These are phyloP conservation scores for Thalassiosira mediterranea DNA, from an alignment of 352 stramenopile genomes.

Conservation along the genomic window DNA sequence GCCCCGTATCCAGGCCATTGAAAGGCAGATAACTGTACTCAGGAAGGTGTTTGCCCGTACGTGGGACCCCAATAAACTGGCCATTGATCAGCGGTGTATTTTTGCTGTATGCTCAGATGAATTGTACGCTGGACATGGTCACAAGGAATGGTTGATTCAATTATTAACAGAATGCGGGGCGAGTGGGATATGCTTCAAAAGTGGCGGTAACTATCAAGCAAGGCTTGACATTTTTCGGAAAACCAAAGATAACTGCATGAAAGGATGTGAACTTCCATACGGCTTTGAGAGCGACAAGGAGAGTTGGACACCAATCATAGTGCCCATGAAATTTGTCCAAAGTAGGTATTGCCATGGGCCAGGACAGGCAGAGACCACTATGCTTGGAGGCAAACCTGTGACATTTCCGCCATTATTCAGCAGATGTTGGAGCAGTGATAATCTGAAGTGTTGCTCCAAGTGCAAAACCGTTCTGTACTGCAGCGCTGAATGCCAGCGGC, in stretches of 20 bases:
- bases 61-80: slow-evolving; percentile 12
- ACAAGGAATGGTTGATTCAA: neutral
- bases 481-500: neutral
- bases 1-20: slow-evolving; percentile 5
- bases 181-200: neutral
- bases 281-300: neutral
- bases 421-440: neutral
- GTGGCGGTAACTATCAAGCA: slow-evolving; percentile 13
- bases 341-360: neutral
- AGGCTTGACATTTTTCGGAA: slow-evolving; percentile 12
- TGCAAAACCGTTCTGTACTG: neutral
- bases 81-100: slow-evolving; percentile 12
- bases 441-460: slow-evolving; percentile 4
- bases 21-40: slow-evolving; percentile 12
- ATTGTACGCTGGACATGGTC: slow-evolving; percentile 3
- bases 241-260: neutral
- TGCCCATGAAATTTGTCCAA: neutral
- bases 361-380: neutral
- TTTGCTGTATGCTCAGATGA: slow-evolving; percentile 22
- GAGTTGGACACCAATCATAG: neutral
- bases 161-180: slow-evolving; percentile 1
- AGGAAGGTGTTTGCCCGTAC: slow-evolving; percentile 10
- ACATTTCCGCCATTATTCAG: neutral
- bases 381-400: neutral
- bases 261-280: slow-evolving; percentile 7